A percentile compares a stretch with the other conserved stretches of the same genome.
phyloP scores from a whole-genome alignment of 2,329 filamentous ascomycete species.

The Colletotrichum lindemuthianum region DNA sequence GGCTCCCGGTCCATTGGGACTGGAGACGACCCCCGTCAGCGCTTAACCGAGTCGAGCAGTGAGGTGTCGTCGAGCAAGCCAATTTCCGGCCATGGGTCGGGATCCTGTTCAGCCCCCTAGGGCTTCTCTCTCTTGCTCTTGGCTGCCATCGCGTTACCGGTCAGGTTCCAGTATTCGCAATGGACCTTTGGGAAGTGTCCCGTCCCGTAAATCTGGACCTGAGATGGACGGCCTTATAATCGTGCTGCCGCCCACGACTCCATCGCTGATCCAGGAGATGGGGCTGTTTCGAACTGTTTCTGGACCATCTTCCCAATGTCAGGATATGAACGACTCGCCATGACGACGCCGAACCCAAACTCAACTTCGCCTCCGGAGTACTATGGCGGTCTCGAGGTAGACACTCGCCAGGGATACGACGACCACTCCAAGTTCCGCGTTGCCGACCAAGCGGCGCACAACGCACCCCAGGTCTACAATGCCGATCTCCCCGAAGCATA shows the following conservation, averaged over 20 bases:
- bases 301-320: not conserved
- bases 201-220: not conserved
- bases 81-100: constrained; percentile 3
- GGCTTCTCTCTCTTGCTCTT: constrained; percentile 10
- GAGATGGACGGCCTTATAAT: too few species aligned
- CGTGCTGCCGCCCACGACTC: not conserved
- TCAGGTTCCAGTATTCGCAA: not conserved
- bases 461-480: constrained; percentile 17
- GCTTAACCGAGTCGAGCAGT: constrained; percentile 25
- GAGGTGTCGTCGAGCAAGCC: not conserved
- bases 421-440: constrained; percentile 15
- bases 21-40: constrained; percentile 11
- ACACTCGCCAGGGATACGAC: constrained; percentile 14
- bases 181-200: not conserved
- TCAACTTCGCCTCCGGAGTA: constrained; percentile 8
- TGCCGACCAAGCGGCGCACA: constrained; percentile 10
- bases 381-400: constrained; percentile 29
- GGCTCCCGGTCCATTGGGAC: constrained; percentile 11
- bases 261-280: not conserved
- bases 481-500: constrained; percentile 17
- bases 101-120: constrained; percentile 13
- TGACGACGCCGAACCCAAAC: constrained; percentile 23
- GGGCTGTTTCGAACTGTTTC: not conserved
- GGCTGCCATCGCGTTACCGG: constrained; percentile 9
- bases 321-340: constrained; percentile 18